Evolutionary conservation across 2,329 filamentous ascomycete genomes (phyloP).

Genomic region (Alternaria rosae): DNA sequence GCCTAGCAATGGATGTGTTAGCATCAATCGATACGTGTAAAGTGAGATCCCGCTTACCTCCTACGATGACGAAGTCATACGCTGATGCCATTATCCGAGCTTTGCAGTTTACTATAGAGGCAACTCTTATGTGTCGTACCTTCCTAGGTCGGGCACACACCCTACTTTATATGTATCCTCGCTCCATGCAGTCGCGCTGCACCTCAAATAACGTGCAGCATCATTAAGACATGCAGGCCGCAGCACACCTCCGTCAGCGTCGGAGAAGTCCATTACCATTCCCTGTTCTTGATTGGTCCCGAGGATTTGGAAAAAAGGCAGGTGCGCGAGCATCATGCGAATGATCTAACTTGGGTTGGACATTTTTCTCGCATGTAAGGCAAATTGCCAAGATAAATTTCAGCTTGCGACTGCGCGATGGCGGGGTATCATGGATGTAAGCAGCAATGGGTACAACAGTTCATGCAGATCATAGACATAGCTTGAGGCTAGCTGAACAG

Average conservation of each 20-base stretch:
- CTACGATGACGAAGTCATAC: constrained; percentile 54
- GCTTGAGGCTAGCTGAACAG: neutral
- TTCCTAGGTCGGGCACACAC: neutral
- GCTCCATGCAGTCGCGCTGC: neutral
- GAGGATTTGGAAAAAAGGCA: neutral
- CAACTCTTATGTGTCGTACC: neutral
- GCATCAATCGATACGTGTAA: neutral
- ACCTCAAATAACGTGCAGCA: neutral
- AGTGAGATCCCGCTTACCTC: constrained; percentile 33
- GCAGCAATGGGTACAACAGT: neutral
- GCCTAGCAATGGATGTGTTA: constrained; percentile 45
- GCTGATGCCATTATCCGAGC: constrained; percentile 19
- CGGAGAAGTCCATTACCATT: neutral
- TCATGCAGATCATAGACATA: neutral
- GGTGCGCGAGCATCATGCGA: neutral
- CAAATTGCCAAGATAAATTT: neutral
- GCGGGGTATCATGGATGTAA: neutral
- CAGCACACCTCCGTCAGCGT: neutral
- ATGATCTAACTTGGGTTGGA: neutral
- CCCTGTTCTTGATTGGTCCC: neutral
- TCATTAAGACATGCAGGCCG: neutral
- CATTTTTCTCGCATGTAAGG: neutral
- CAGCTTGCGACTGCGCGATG: neutral
- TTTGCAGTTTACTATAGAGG: neutral
- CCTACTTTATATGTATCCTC: neutral